Conservation (phyloP, 345 rosid species). For the Moricandia moricandioides region DNA sequence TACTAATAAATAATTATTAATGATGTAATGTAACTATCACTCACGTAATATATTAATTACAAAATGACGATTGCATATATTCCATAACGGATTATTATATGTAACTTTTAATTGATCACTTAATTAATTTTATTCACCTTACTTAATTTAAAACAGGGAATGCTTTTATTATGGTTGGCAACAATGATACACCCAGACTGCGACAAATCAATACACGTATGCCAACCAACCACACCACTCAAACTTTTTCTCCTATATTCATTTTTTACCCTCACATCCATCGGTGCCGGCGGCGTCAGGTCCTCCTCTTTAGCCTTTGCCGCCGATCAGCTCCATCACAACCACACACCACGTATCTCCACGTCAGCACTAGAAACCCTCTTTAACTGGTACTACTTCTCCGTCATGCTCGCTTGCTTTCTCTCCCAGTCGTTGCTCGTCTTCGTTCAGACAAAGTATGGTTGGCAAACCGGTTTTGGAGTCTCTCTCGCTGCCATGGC, state of each 20-base stretch:
- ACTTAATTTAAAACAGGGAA: constrained; percentile 34
- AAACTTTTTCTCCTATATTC: constrained; percentile 41
- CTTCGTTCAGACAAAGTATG: constrained; percentile 47
- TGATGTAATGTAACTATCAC: not conserved
- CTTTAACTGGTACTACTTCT: constrained; percentile 51
- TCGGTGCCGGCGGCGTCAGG: constrained; percentile 62
- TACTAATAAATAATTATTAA: too few species aligned
- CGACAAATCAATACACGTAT: constrained; percentile 22
- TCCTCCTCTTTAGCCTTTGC: constrained; percentile 59
- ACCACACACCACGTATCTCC: not conserved
- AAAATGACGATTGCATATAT: not conserved
- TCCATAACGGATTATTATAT: not conserved
- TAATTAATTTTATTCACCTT: not conserved
- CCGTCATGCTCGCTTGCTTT: constrained; percentile 30
- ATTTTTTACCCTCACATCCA: constrained; percentile 45
- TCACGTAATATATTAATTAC: not conserved
- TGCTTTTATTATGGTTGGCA: constrained; percentile 43
- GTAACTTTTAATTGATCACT: not conserved
- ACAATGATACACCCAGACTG: constrained; percentile 39
- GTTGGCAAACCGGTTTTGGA: constrained; percentile 65
- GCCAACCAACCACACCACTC: constrained; percentile 28
- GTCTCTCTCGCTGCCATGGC: constrained; percentile 44
- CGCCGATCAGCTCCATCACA: constrained; percentile 48
- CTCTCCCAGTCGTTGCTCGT: constrained; percentile 45
- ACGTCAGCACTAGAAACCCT: constrained; percentile 39